These are phyloP conservation scores for Hyphopichia wangnamkhiaoensis DNA, from an alignment of 1,139 yeast species.

Conservation along the genomic window DNA sequence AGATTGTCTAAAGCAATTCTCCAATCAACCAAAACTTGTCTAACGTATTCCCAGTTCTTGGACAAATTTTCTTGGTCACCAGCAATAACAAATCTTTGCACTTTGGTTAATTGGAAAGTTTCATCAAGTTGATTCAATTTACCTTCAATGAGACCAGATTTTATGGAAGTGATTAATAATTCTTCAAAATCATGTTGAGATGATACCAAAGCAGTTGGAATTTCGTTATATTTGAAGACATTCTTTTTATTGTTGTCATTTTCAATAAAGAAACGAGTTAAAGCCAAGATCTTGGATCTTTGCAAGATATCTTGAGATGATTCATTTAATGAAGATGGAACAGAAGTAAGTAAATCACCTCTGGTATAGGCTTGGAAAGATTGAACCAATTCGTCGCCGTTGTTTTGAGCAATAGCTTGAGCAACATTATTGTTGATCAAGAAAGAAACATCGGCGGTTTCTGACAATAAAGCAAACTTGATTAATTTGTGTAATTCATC, in stretches of 20 bases:
- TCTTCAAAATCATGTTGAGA: conserved; percentile 41
- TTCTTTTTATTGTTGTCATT: conserved; percentile 25
- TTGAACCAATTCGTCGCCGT: conserved; percentile 24
- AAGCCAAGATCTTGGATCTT: conserved; percentile 44
- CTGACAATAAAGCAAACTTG: conserved; percentile 40
- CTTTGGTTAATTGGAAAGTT: conserved; percentile 45
- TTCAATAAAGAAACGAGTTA: conserved; percentile 39
- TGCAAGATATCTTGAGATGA: conserved; percentile 27
- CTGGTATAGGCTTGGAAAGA: conserved; percentile 36
- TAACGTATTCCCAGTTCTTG: conserved; percentile 40
- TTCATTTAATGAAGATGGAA: conserved; percentile 11
- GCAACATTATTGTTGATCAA: conserved; percentile 44
- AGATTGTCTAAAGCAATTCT: conserved; percentile 42
- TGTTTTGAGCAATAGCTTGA: conserved; percentile 25
- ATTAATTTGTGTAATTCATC: conserved; percentile 38
- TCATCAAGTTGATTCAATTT: conserved; percentile 48
- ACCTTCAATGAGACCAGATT: conserved; percentile 48
- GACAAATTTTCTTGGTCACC: conserved; percentile 31
- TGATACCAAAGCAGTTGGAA: conserved; percentile 32
- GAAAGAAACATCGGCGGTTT: conserved; percentile 46
- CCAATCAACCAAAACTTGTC: conserved; percentile 41
- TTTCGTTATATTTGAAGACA: conserved; percentile 39
- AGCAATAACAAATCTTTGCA: conserved; percentile 44
- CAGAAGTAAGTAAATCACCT: conserved; percentile 29
- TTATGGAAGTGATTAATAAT: conserved; percentile 45